phyloP scores from a whole-genome alignment of 352 stramenopile species.

The Pythium sukuiense region DNA sequence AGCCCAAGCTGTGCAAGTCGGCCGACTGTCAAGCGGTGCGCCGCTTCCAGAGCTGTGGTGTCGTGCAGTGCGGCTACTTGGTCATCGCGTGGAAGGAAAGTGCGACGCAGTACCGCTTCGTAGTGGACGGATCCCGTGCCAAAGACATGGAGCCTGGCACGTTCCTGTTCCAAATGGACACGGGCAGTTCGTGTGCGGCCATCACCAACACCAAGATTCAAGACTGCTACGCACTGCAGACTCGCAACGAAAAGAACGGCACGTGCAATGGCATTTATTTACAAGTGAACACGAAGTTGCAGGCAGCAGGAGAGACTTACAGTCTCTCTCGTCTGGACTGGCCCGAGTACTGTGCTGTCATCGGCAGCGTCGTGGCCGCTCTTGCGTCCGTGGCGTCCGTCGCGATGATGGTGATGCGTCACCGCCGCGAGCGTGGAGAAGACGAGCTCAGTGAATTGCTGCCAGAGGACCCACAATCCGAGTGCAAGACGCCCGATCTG shows the following conservation, averaged over 20 bases:
- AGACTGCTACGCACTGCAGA: slow-evolving; percentile 70
- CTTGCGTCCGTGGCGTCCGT: slow-evolving; percentile 45
- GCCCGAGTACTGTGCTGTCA: slow-evolving; percentile 50
- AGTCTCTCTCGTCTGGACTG: slow-evolving; percentile 55
- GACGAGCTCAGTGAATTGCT: slow-evolving; percentile 42
- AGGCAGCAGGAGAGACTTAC: slow-evolving; percentile 58
- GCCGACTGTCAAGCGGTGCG: slow-evolving; percentile 57
- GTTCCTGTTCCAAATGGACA: slow-evolving; percentile 46
- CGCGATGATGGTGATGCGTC: slow-evolving; percentile 48
- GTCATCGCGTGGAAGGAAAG: slow-evolving; percentile 69
- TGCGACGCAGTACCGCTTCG: slow-evolving; percentile 55
- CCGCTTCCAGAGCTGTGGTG: slow-evolving; percentile 59
- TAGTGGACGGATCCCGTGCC: slow-evolving; percentile 69
- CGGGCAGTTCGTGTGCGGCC: slow-evolving; percentile 18
- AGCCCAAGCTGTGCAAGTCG: slow-evolving; percentile 48
- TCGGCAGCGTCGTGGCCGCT: slow-evolving; percentile 59
- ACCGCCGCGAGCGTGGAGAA: slow-evolving; percentile 18
- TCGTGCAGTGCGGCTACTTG: slow-evolving; percentile 70
- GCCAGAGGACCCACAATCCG: slow-evolving; percentile 4
- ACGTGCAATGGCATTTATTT: slow-evolving; percentile 71
- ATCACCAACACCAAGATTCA: slow-evolving; percentile 46
- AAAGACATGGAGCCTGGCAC: slow-evolving; percentile 63
- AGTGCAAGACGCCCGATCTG: slow-evolving; percentile 20
- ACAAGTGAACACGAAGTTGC: slow-evolving; percentile 57
- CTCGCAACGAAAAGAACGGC: slow-evolving; percentile 59